A percentile compares a stretch with the other conserved stretches of the same genome.
phyloP scores from a whole-genome alignment of 2,329 filamentous ascomycete species.

The Pseudogymnoascus sp. region DNA sequence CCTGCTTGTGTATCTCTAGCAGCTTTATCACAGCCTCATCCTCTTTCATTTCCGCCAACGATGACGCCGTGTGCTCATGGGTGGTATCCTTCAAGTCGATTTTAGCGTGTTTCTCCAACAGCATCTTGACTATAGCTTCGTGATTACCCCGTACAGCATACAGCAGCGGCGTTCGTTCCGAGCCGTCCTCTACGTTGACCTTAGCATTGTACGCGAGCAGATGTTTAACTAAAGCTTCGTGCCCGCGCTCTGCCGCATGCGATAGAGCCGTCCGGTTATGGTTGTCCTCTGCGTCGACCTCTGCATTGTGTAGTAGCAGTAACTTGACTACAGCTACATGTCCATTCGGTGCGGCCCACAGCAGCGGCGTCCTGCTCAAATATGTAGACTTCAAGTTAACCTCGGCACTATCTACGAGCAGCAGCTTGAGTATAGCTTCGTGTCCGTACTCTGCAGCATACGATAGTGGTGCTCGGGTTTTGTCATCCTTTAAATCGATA shows the following conservation, averaged over 20 bases:
- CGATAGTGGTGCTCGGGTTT: constrained; percentile 23
- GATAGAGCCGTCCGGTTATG: constrained; percentile 15
- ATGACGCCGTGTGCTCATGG: constrained; percentile 7
- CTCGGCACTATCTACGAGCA: constrained; percentile 18
- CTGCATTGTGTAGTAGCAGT: neutral
- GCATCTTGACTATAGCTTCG: neutral
- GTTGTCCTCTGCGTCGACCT: neutral
- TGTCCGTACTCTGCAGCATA: constrained; percentile 24
- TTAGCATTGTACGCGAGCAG: constrained; percentile 13
- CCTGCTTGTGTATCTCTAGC: neutral
- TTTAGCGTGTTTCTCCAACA: neutral
- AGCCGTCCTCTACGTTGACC: neutral
- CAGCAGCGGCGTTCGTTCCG: constrained; percentile 23
- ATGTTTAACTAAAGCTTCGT: constrained; percentile 14
- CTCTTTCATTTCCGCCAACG: neutral
- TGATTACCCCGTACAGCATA: neutral
- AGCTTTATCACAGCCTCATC: constrained; percentile 9
- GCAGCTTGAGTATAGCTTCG: constrained; percentile 24
- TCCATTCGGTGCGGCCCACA: neutral
- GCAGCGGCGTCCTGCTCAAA: neutral
- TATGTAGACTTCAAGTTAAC: neutral
- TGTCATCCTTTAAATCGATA: constrained; percentile 15
- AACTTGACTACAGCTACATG: neutral
- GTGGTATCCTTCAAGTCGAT: neutral
- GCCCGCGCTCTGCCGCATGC: constrained; percentile 15